Evolutionary conservation across 768 basidiomycete species (phyloP), one percentile per base, ranked within the genome.

Genomic region (Podaxis sp.): DNA sequence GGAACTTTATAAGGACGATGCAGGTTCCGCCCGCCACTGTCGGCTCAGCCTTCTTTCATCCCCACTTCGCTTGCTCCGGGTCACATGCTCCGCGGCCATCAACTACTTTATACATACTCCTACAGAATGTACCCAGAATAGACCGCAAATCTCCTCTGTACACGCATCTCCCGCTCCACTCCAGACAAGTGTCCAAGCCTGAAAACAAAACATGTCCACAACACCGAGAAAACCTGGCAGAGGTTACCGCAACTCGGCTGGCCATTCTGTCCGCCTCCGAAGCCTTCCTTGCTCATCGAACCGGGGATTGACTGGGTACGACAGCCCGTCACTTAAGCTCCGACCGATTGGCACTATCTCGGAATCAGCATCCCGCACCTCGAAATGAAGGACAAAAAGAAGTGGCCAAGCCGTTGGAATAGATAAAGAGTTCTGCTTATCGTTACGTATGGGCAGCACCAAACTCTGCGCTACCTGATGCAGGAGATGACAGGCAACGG

Each of bases 221-320:
- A 7, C 24, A 17, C 15, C 51, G 13, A 29, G 5, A 52, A 25
- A 15, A 25, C 29, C 7, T 15, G 56, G 46, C 43, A 54, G 41
- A 49, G 19, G 57, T 82, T 78, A 92, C 65, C 76, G 84, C 68
- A 92, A 71, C 60, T 82, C 84, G 58, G 70, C 71, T 0, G 91
- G 90, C 92, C 92, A 93, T 60, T 90, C 88, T 25, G 73, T 76
- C 40, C 92, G 80, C 68, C 81, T 79, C 58, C 80, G 74, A 86
- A 87, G 88, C 41, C 84, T 77, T 55, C 92, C 92, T 51, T 87
- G 82, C 1, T 69, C 66, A 69, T 89, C 88, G 71, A 91, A 93
- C 15, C 92, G 82, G 41, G 89, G 89, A 68, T 93, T 94, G 11
- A 80, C 78, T 19, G 82, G 82, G 69, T 86, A 93, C 37, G 74